Evolutionary conservation across 1,284 basidiomycete genomes (phyloP), one percentile per base, ranked within the genome.

Genomic region (Moniliophthora roreri): DNA sequence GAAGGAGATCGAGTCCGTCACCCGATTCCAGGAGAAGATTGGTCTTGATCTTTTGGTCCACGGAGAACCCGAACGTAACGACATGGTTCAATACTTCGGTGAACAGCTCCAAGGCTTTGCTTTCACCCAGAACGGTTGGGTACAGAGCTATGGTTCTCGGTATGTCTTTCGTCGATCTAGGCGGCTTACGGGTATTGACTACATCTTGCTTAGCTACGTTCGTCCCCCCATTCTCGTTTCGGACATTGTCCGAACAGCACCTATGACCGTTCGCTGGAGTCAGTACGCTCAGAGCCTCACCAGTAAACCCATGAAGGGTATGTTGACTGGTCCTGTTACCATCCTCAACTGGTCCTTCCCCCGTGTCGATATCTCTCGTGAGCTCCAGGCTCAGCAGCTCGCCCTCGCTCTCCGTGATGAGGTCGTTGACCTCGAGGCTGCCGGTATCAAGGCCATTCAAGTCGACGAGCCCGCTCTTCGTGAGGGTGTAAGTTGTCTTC

Each of bases 271-370:
- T 67, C 87, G 87, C 72, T 99, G 97, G 97, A 95, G 91, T 61
- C 84, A 85, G 67, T 99, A 96, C 75, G 96, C 97, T 56, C 97
- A 99, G 81, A 95, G 91, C 72, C 71, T 98, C 63, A 93, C 95
- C 64, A 78, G 85, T 72, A 90, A 88, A 75, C 94, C 96, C 67
- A 96, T 99, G 93, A 99, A 99, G 89, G 96, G 96, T 65, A 99
- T 99, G 97, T 79, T 95, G 60, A 96, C 96, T 58, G 95, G 95
- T 59, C 93, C 93, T 28, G 93, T 95, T 67, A 95, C 93, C 62
- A 98, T 99, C 76, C 86, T 99, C 74, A 98, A 98, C 85, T 99
- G 97, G 97, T 99, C 97, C 40, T 99, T 99, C 96, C 97, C 97
- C 67, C 96, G 97, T 77, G 94, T 93, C 63, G 97, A 99, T 73